Conservation (phyloP, 208 protist genomes). For the Trypanosoma brucei region DNA sequence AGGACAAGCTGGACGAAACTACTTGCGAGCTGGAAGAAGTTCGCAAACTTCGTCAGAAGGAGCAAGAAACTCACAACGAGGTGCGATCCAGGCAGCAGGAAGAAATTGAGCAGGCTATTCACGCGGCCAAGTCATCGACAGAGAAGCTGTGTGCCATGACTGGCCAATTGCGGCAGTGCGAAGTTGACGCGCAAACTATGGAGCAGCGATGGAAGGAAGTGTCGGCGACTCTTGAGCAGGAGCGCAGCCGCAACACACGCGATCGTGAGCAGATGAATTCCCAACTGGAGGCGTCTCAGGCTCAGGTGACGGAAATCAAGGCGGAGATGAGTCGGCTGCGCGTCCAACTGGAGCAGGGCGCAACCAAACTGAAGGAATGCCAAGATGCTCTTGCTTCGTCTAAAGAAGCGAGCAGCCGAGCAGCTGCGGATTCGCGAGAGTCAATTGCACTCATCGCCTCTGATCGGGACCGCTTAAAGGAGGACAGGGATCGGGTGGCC, state of each 20-base stretch:
- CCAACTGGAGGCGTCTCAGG: slow-evolving; percentile 11
- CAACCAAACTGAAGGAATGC: slow-evolving; percentile 22
- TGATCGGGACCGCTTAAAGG: slow-evolving; percentile 17
- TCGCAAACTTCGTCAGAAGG: slow-evolving; percentile 1
- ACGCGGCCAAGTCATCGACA: background rate
- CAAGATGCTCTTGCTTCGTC: background rate
- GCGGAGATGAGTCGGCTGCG: slow-evolving; percentile 26
- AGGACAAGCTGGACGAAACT: slow-evolving; percentile 1
- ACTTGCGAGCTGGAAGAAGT: slow-evolving; percentile 2
- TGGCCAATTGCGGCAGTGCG: slow-evolving; percentile 11
- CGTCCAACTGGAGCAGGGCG: background rate
- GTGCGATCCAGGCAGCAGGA: slow-evolving; percentile 6
- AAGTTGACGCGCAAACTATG: background rate
- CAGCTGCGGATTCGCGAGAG: slow-evolving; percentile 32
- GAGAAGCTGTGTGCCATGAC: slow-evolving; percentile 10
- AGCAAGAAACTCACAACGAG: slow-evolving; percentile 17
- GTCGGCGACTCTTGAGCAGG: background rate
- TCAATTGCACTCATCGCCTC: slow-evolving; percentile 29
- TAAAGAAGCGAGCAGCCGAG: slow-evolving; percentile 21
- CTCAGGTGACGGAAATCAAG: slow-evolving; percentile 17
- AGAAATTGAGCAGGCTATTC: slow-evolving; percentile 19
- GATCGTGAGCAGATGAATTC: slow-evolving; percentile 2
- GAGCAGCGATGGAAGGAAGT: slow-evolving; percentile 1
- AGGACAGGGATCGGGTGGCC: slow-evolving; percentile 38
- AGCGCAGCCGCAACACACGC: slow-evolving; percentile 19